A percentile compares a stretch with the other conserved stretches of the same genome.
Evolutionary conservation across 2,329 filamentous ascomycete species (phyloP).

Genomic region (Phaeosphaeriaceae sp.): DNA sequence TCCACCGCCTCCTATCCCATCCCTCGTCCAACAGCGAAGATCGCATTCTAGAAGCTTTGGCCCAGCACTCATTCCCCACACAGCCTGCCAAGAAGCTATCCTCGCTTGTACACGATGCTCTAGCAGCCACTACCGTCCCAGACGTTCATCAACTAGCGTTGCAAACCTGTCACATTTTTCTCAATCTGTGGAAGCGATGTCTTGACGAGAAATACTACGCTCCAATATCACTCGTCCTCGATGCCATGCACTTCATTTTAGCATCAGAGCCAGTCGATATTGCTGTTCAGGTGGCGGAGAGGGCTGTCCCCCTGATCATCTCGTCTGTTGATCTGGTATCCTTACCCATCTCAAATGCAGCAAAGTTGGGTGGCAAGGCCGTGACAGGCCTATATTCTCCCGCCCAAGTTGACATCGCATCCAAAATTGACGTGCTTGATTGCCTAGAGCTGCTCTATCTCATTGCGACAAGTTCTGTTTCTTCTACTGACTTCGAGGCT

Average conservation of each 20-base stretch:
- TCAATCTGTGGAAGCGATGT: constrained; percentile 73
- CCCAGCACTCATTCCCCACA: constrained; percentile 70
- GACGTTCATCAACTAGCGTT: constrained; percentile 63
- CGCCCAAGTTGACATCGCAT: constrained; percentile 54
- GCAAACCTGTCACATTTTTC: constrained; percentile 68
- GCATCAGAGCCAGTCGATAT: constrained; percentile 66
- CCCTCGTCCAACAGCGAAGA: constrained; percentile 61
- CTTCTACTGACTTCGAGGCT: constrained; percentile 45
- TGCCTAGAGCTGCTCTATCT: constrained; percentile 72
- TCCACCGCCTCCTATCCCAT: constrained; percentile 71
- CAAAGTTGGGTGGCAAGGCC: constrained; percentile 35
- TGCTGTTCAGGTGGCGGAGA: constrained; percentile 64
- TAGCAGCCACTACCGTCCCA: constrained; percentile 62
- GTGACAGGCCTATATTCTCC: constrained; percentile 38
- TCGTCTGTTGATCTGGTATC: constrained; percentile 62
- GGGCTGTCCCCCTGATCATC: constrained; percentile 57
- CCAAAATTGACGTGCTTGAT: constrained; percentile 67
- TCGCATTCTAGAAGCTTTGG: constrained; percentile 71
- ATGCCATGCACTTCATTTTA: constrained; percentile 69
- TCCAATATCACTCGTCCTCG: constrained; percentile 70
- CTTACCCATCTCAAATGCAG: constrained; percentile 52
- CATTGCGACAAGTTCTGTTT: constrained; percentile 65
- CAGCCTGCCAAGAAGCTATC: constrained; percentile 62
- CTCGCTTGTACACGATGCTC: constrained; percentile 69
- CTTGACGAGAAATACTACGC: constrained; percentile 66